Evolutionary conservation across 352 stramenopile species (phyloP).

Genomic region (Globisporangium canariense): DNA sequence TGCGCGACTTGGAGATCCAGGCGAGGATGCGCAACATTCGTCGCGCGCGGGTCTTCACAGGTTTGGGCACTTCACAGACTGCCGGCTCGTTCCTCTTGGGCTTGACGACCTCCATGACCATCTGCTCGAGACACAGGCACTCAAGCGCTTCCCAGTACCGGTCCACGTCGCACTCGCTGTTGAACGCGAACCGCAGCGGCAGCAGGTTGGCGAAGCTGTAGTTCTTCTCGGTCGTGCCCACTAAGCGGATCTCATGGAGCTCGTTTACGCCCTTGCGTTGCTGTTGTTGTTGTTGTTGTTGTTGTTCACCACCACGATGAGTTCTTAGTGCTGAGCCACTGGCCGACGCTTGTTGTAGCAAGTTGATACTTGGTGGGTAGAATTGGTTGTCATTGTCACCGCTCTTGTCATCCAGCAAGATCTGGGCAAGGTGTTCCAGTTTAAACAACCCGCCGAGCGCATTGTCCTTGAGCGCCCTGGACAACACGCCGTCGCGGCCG

Average conservation of each 20-base stretch:
- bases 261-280: conserved; percentile 23
- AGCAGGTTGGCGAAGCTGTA: conserved; percentile 67
- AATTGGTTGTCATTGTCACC: conserved; percentile 9
- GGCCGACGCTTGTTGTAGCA: neutral
- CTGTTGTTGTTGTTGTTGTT: neutral
- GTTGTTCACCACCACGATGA: neutral
- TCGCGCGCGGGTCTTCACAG: conserved; percentile 51
- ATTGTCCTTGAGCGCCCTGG: conserved; percentile 71
- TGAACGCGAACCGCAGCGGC: conserved; percentile 53
- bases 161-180: conserved; percentile 38
- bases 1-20: conserved; percentile 74
- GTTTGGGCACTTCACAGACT: conserved; percentile 62
- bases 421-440: conserved; percentile 42
- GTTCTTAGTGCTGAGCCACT: neutral
- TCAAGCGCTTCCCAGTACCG: conserved; percentile 79
- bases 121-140: conserved; percentile 73
- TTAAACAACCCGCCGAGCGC: conserved; percentile 66
- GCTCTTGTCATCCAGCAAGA: conserved; percentile 45
- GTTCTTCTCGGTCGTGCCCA: conserved; percentile 60
- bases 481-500: conserved; percentile 56
- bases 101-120: conserved; percentile 73
- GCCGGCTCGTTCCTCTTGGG: conserved; percentile 46
- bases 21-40: conserved; percentile 66
- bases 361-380: conserved; percentile 8
- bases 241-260: conserved; percentile 34